Evolutionary conservation across 768 basidiomycete species (phyloP), one percentile per base, ranked within the genome.

Genomic region (Erythrobasidium yunnanense): DNA sequence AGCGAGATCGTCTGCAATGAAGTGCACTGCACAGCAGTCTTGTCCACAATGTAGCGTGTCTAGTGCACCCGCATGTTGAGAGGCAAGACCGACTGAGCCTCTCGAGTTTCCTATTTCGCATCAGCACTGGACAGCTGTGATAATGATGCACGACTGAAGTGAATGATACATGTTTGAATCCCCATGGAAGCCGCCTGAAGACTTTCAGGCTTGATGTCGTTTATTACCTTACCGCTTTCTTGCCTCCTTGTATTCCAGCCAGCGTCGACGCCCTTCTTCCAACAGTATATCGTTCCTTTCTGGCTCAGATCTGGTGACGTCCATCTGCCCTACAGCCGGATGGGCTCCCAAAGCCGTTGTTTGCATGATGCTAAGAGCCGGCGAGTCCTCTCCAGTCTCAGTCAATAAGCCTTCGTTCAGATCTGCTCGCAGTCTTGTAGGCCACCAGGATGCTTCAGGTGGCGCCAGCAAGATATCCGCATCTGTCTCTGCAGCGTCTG

Each of bases 331-430:
- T 13, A 23, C 30, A 17, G 54, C 17, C 4, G 22, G 18, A 55
- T 29, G 5, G n/a, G 54, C 22, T 17, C 34, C 20, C 5, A 47
- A 22, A 7, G 60, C n/a, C 5, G 23, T 50, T 15, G 42, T 46
- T 27, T 62, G 58, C 46, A 63, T 20, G 27, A 30, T 51, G 49
- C 49, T 51, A 5, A 22, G 13, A 6, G n/a, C n/a, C n/a, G 60
- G 60, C 46, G 60, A 63, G 29, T 51, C 49, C 30, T 63, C 46
- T 29, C 11, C 25, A n/a, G 46, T 49, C 32, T 63, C 60, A n/a
- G 33, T 23, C 4, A 63, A 49, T 15, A 63, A 18, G 27, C 60
- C 60, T n/a, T 63, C 60, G 7, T 49, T 7, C 25, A 63, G 47
- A 32, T 63, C 60, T n/a, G 27, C 7, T 6, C 47, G 25, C n/a